Base-by-base conservation (phyloP, 257 asterid genomes). In the Rehmannia glutinosa region DNA sequence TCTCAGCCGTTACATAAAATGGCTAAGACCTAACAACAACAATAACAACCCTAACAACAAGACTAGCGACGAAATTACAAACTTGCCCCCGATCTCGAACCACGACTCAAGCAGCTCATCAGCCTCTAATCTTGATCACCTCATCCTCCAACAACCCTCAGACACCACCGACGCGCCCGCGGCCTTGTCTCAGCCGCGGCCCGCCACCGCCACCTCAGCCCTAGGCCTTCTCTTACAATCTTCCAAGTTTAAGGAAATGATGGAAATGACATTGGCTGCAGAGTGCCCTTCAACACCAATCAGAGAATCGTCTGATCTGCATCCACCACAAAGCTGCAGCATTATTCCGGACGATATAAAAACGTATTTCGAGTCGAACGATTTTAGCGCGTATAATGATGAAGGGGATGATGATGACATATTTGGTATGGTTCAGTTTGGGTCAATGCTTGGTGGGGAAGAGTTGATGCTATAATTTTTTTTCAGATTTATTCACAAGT, bases 1-100 rank as follows among this genome's bases (percentile, higher is more conserved):
- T 20, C 90, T 90, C 0, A 87, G 95, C 35, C 91, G 94, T 42
- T 90, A 90, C 82, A 90, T 90, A 54, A 90, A 90, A 81, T 87
- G 97, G 94, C 71, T 90, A 30, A 77, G 79, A 64, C 94, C 95
- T 30, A 84, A 66, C 64, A 62, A 61, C 38, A 72, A 55, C 39
- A 32, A 47, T 1, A 39, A 57, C 50, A 55, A 50, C 0, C 20
- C 71, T 32, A 70, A 49, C 17, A 49, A n/a, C n/a, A n/a, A n/a
- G n/a, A n/a, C n/a, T n/a, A n/a, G n/a, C n/a, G n/a, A n/a, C n/a
- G n/a, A n/a, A n/a, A n/a, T n/a, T n/a, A n/a, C 78, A 1, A 73
- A 20, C 55, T 30, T 53, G 7, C 27, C 53, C n/a, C 73, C 75
- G 33, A 20, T 63, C 61, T 41, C 76, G 49, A 24, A 58, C 61